Evolutionary conservation across 148 eudicot genomes (phyloP).

Genomic region (Rhododendron mucronatum): DNA sequence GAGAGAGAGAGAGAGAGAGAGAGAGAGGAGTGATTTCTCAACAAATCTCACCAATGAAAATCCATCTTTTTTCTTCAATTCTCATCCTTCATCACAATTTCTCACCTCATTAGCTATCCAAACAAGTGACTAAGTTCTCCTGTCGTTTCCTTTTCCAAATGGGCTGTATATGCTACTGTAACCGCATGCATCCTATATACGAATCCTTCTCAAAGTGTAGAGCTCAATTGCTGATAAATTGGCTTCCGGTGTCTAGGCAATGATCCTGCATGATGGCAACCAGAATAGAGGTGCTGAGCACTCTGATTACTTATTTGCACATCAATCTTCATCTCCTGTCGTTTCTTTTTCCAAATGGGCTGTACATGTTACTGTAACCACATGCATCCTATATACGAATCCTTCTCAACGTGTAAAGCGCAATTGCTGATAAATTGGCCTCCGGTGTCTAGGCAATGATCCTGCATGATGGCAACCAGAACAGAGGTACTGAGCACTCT

Average conservation of each 20-base stretch:
- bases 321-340: too few relatives aligned
- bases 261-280: too few relatives aligned
- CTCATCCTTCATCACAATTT: not conserved
- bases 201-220: too few relatives aligned
- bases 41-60: not conserved
- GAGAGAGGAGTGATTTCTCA: not conserved
- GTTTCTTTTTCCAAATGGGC: not conserved
- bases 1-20: not conserved
- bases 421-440: constrained; percentile 9
- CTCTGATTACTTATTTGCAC: too few relatives aligned
- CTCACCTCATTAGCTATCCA: not conserved
- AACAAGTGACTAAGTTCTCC: not conserved
- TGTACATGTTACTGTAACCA: not conserved
- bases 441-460: constrained; percentile 16
- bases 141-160: not conserved
- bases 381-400: not conserved
- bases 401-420: not conserved
- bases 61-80: not conserved
- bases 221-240: too few relatives aligned
- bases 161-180: too few relatives aligned
- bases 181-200: too few relatives aligned
- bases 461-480: not conserved
- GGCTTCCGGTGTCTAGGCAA: too few relatives aligned
- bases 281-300: too few relatives aligned
- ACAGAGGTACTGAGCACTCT: not conserved